A percentile compares a stretch with the other conserved stretches of the same genome.
Evolutionary conservation across 805 yeast species (phyloP).

Genomic region (Candida broadrunensis): DNA sequence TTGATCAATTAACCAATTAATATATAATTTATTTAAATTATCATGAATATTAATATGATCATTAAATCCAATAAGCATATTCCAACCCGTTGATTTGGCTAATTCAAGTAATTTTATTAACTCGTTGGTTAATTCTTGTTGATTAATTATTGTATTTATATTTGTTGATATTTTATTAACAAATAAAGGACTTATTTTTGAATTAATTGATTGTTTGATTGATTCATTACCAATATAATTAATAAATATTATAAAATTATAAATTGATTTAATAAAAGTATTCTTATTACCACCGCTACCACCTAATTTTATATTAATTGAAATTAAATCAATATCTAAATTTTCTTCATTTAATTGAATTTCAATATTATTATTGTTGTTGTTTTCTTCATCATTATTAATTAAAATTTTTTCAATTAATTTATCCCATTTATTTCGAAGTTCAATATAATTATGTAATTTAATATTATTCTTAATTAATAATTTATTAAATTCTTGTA

Average conservation of each 20-base stretch:
- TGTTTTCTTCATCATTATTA: not conserved
- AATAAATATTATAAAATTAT: slow-evolving; percentile 26
- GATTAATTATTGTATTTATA: slow-evolving; percentile 19
- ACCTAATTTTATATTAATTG: not conserved
- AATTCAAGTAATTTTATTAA: slow-evolving; percentile 14
- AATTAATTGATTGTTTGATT: slow-evolving; percentile 22
- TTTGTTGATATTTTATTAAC: slow-evolving; percentile 28
- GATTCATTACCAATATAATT: slow-evolving; percentile 19
- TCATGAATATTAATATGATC: slow-evolving; percentile 14
- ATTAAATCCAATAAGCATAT: slow-evolving; percentile 9
- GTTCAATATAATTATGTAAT: slow-evolving; percentile 2
- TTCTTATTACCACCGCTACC: not conserved
- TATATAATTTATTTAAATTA: slow-evolving; percentile 23
- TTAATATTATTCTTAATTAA: slow-evolving; percentile 5
- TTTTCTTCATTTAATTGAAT: not conserved
- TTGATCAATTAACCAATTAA: slow-evolving; percentile 30
- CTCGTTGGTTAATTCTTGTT: slow-evolving; percentile 13
- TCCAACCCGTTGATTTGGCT: slow-evolving; percentile 11
- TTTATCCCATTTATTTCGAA: slow-evolving; percentile 7
- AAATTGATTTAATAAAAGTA: slow-evolving; percentile 18
- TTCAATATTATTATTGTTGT: not conserved
- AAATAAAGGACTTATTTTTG: slow-evolving; percentile 26
- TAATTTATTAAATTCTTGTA: slow-evolving; percentile 9
- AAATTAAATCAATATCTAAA: not conserved
- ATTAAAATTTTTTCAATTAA: slow-evolving; percentile 3